Evolutionary conservation across 768 basidiomycete genomes (phyloP), one percentile per base, ranked within the genome.

Genomic region (Lentinula raphanica): DNA sequence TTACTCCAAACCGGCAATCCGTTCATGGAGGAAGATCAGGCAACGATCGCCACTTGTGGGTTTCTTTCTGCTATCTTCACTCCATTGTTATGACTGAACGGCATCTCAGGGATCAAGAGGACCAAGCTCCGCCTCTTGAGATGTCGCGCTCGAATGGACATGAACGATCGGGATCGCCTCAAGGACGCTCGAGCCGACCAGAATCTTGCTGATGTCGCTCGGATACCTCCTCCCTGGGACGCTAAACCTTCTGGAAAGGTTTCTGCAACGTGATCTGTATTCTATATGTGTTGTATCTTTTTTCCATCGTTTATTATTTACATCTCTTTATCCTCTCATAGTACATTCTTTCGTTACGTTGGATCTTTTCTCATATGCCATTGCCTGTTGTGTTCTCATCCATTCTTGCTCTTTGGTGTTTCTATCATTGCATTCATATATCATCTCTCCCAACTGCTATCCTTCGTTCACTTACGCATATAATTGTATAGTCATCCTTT

Each of bases 91-190:
- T 65, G 56, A 51, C 35, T 38, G 3, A 19, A 0, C 48, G 15
- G 17, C 2, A 44, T 29, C 11, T 21, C 58, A 90, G 88, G 90
- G 90, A 92, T 92, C 71, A 91, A 87, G 62, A 80, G 88, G 39
- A 92, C 90, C 17, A 92, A 92, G 68, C 80, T 92, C 15, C 86
- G 90, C 11, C 85, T 91, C n/a, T 76, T 90, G 25, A 79, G 90
- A 28, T 92, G 90, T 70, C 82, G 82, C 21, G 83, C 81, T 28
- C 81, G 90, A 23, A 91, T 88, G 89, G 75, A 71, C 38, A 92
- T 92, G 90, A 85, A 77, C 49, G 83, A 85, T 59, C 76, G 76
- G 32, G 90, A 91, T 62, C 81, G 90, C 4, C 68, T 91, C 60
- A 83, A 82, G 49, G 90, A 92, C 65, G 90, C 88, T 1, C 80